A percentile compares a stretch with the other conserved stretches of the same genome.
Conservation (phyloP, 805 yeast genomes). For the Kodamaea fukazawae region DNA sequence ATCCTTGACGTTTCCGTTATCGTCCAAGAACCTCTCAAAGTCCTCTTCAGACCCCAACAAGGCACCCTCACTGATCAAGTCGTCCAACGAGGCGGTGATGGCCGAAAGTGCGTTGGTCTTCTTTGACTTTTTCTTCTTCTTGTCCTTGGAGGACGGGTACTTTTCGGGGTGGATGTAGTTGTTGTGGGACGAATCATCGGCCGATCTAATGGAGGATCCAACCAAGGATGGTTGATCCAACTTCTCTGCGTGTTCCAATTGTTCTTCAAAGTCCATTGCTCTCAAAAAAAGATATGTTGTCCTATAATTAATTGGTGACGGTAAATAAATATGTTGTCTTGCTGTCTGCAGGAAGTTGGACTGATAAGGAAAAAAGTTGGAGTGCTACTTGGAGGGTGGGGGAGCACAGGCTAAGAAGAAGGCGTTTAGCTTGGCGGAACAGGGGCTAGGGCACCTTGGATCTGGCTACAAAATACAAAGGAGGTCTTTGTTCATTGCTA, state of each 20-base stretch:
- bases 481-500: no score
- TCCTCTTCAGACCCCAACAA: constrained; percentile 50
- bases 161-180: constrained; percentile 47
- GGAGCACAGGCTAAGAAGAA: no score
- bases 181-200: constrained; percentile 45
- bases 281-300: constrained; percentile 5
- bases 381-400: no score
- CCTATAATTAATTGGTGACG: neutral
- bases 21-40: constrained; percentile 51
- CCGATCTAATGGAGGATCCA: constrained; percentile 50
- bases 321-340: neutral
- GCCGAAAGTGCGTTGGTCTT: constrained; percentile 13
- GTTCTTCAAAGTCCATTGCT: constrained; percentile 50
- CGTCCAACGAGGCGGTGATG: constrained; percentile 56
- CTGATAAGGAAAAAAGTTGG: constrained; percentile 1
- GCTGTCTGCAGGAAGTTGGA: neutral
- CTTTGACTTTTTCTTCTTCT: constrained; percentile 11
- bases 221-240: constrained; percentile 49
- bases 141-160: constrained; percentile 25
- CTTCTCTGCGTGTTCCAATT: constrained; percentile 51
- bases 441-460: no score
- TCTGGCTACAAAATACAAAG: no score
- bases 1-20: constrained; percentile 51
- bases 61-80: constrained; percentile 46
- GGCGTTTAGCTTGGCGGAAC: no score